These are phyloP conservation scores for Trichoderma arundinaceum DNA, from an alignment of 2,329 filamentous ascomycete genomes.

Conservation along the genomic window DNA sequence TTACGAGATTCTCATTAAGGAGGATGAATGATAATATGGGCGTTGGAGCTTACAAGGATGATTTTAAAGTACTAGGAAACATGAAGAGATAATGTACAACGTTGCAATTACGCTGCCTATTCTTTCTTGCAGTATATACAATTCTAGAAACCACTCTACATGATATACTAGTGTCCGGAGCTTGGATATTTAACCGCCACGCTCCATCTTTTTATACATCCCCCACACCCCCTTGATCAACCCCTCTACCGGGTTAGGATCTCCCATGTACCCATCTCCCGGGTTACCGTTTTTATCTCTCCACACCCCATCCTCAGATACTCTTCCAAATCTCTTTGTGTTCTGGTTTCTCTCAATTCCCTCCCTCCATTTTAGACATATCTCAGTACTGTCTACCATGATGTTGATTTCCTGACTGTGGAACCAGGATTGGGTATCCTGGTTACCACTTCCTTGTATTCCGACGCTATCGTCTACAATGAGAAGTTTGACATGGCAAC, in stretches of 20 bases:
- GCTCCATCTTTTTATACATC: slow-evolving; percentile 34
- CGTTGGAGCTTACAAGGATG: background rate
- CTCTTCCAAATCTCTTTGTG: slow-evolving; percentile 56
- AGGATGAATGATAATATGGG: too few relatives aligned
- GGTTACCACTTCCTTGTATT: slow-evolving; percentile 77
- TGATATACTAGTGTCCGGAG: background rate
- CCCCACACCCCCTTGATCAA: slow-evolving; percentile 33
- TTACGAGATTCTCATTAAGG: background rate
- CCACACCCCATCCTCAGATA: slow-evolving; percentile 34
- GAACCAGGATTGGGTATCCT: slow-evolving; percentile 81
- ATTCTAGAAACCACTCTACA: background rate
- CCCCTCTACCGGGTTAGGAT: slow-evolving; percentile 32
- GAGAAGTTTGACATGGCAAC: slow-evolving; percentile 79
- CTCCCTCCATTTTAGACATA: slow-evolving; percentile 69
- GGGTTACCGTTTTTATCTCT: slow-evolving; percentile 32
- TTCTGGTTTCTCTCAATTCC: slow-evolving; percentile 70
- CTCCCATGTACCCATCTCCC: slow-evolving; percentile 34
- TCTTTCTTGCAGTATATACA: background rate
- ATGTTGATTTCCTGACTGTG: slow-evolving; percentile 80
- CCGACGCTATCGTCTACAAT: slow-evolving; percentile 72
- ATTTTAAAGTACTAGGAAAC: background rate
- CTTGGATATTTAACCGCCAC: background rate
- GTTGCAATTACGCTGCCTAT: background rate
- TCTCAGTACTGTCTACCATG: slow-evolving; percentile 67
- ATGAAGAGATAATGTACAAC: too few relatives aligned